Evolutionary conservation across 495 filamentous ascomycete species (phyloP).

Genomic region (Gamarada debralockiae): DNA sequence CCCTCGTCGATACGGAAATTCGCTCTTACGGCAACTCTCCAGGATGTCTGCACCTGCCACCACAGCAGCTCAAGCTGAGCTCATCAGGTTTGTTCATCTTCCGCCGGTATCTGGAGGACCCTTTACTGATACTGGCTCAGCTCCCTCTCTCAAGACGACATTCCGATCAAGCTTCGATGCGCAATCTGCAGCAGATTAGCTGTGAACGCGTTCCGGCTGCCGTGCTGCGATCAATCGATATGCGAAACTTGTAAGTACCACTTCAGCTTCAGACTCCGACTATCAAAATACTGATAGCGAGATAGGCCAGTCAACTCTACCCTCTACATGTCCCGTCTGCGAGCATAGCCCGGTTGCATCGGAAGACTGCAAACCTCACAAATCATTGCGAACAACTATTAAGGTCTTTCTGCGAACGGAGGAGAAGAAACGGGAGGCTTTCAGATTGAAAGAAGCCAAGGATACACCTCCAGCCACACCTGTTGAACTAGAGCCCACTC

Average conservation of each 20-base stretch:
- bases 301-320: conserved; percentile 70
- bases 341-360: conserved; percentile 80
- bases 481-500: conserved; percentile 23
- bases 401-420: conserved; percentile 82
- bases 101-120: not conserved
- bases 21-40: not conserved
- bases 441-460: conserved; percentile 27
- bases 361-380: conserved; percentile 85
- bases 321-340: conserved; percentile 86
- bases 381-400: conserved; percentile 81
- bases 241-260: conserved; percentile 77
- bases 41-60: conserved; percentile 27
- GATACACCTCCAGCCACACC: conserved; percentile 41
- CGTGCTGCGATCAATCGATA: conserved; percentile 93
- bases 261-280: not conserved
- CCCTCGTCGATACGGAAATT: too few species aligned
- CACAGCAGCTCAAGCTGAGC: conserved; percentile 38
- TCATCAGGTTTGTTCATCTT: conserved; percentile 33
- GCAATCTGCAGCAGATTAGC: conserved; percentile 88
- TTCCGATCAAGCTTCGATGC: conserved; percentile 92
- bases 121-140: conserved; percentile 39
- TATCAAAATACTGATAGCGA: not conserved
- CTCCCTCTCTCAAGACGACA: conserved; percentile 75
- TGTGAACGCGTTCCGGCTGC: conserved; percentile 84
- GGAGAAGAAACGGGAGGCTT: conserved; percentile 71